A percentile compares a stretch with the other conserved stretches of the same genome.
These are phyloP conservation scores for Lactifluus volemus DNA, from an alignment of 768 basidiomycete genomes.

Conservation along the genomic window DNA sequence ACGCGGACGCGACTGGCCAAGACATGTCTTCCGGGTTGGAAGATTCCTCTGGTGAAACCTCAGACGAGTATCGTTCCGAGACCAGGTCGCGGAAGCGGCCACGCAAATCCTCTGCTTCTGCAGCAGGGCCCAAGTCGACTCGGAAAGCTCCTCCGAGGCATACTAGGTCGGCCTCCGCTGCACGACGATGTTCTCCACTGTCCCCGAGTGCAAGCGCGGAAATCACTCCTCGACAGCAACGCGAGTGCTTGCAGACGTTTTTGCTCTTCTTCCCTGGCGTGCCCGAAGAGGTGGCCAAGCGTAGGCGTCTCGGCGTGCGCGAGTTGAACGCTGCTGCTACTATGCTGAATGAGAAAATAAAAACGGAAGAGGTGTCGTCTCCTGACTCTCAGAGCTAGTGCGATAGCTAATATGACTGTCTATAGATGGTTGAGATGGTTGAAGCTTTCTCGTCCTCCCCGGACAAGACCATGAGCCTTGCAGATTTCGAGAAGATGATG, in stretches of 20 bases:
- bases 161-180: neutral
- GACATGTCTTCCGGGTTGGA: conserved; percentile 23
- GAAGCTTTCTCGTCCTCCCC: conserved; percentile 60
- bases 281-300: conserved; percentile 35
- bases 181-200: neutral
- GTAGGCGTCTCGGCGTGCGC: conserved; percentile 52
- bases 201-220: neutral
- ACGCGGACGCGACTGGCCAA: conserved; percentile 24
- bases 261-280: conserved; percentile 64
- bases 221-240: conserved; percentile 45
- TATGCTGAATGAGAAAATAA: conserved; percentile 64
- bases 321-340: conserved; percentile 54
- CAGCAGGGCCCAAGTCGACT: neutral
- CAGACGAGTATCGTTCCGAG: conserved; percentile 10
- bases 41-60: conserved; percentile 16
- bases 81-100: conserved; percentile 8
- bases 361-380: conserved; percentile 54
- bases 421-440: conserved; percentile 72
- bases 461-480: conserved; percentile 58
- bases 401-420: neutral
- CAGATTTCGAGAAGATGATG: conserved; percentile 75
- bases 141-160: conserved; percentile 4
- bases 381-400: neutral
- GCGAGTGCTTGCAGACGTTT: conserved; percentile 50
- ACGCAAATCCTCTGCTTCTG: neutral